Evolutionary conservation across 495 filamentous ascomycete genomes (phyloP).

Genomic region (Lophium mytilinum): DNA sequence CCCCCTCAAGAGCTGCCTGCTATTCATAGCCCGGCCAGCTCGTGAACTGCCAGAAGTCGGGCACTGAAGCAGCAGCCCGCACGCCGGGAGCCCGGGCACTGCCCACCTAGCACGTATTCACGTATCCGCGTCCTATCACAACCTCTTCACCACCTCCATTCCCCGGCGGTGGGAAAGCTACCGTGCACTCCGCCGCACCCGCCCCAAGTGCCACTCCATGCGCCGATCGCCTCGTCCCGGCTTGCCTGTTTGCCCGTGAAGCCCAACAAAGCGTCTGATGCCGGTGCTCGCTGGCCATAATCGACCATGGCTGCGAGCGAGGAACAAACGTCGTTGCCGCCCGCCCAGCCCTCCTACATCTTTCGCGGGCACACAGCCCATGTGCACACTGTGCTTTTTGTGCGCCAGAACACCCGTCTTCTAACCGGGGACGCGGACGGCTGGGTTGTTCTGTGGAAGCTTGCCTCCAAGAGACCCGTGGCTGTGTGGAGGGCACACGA

Average conservation of each 20-base stretch:
- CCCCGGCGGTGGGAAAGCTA: not conserved
- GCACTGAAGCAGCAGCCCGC: too few relatives aligned
- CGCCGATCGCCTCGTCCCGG: constrained; percentile 15
- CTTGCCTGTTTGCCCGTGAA: constrained; percentile 6
- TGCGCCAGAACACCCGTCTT: constrained; percentile 64
- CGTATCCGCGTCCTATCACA: not conserved
- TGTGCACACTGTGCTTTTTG: constrained; percentile 71
- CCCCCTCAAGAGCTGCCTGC: not conserved
- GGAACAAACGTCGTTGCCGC: constrained; percentile 35
- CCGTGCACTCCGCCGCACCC: not conserved
- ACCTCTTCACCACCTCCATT: not conserved
- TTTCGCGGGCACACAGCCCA: constrained; percentile 78
- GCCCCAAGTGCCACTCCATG: constrained; percentile 17
- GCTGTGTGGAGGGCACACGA: constrained; percentile 84
- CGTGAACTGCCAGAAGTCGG: too few relatives aligned
- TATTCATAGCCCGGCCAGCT: not conserved
- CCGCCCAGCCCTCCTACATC: constrained; percentile 71
- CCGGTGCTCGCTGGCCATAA: not conserved
- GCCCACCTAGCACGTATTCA: not conserved
- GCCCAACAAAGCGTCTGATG: not conserved
- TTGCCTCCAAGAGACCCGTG: constrained; percentile 70
- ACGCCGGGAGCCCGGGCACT: constrained; percentile 6
- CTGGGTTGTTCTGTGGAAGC: constrained; percentile 79
- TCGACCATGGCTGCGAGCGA: constrained; percentile 1
- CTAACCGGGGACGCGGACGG: constrained; percentile 85